Percentiles rank a stretch among this genome's conserved stretches.
phyloP scores from a whole-genome alignment of 805 yeast species.

The Metschnikowia drakensbergensis region DNA sequence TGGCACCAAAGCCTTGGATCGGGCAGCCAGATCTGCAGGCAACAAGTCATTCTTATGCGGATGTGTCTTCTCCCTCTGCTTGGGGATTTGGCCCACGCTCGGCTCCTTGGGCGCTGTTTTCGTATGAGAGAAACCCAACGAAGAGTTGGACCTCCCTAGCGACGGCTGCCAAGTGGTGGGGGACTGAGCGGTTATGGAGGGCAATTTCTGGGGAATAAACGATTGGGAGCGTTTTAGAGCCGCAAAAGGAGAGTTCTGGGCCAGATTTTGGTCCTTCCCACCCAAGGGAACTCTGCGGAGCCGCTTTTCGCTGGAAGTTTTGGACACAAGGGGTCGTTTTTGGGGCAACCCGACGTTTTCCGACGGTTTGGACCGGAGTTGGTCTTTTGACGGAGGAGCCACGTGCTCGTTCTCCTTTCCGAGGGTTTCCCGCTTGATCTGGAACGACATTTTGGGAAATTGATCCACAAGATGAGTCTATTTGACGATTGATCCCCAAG shows the following conservation, averaged over 20 bases:
- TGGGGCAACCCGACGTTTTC: not conserved
- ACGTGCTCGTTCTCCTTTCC: conserved; percentile 14
- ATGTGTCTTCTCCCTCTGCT: not conserved
- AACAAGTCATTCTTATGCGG: conserved; percentile 17
- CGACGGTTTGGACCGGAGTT: not conserved
- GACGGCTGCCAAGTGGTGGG: conserved; percentile 18
- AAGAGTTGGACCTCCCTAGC: conserved; percentile 33
- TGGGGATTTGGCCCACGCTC: not conserved
- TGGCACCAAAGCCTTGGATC: conserved; percentile 22
- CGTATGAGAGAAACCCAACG: conserved; percentile 28
- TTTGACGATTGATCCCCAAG: too few species aligned
- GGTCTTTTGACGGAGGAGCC: conserved; percentile 6
- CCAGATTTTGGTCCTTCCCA: conserved; percentile 36
- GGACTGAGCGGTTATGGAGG: not conserved
- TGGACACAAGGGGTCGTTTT: conserved; percentile 4
- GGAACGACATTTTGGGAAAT: not conserved
- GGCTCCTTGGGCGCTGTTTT: not conserved
- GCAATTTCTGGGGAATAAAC: conserved; percentile 10
- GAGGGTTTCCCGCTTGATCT: conserved; percentile 3
- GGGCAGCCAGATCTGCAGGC: conserved; percentile 18
- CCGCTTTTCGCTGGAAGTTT: conserved; percentile 17
- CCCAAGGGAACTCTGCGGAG: conserved; percentile 32
- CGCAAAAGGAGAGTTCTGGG: conserved; percentile 14
- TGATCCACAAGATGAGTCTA: too few species aligned
- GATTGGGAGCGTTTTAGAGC: conserved; percentile 29